A percentile compares a stretch with the other conserved stretches of the same genome.
Conservation (phyloP, 116 monocot genomes). For the Iris pallida region DNA sequence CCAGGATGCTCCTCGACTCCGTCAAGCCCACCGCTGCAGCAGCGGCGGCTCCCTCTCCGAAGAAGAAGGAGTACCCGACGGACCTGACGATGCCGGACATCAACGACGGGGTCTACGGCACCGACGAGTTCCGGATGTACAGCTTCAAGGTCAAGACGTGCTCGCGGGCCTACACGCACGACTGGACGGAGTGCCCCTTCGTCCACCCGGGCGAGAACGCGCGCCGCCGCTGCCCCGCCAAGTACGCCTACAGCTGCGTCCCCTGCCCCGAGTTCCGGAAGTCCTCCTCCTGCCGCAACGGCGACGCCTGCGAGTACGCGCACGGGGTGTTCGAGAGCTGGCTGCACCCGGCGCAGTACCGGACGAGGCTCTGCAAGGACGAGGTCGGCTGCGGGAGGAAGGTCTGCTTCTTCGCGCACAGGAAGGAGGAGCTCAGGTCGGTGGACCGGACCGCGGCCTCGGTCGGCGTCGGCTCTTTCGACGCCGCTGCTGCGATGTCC, state of each 20-base stretch:
- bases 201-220: slow-evolving; percentile 65
- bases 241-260: slow-evolving; percentile 51
- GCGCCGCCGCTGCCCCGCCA: slow-evolving; percentile 38
- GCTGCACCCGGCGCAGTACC: slow-evolving; percentile 70
- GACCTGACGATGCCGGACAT: slow-evolving; percentile 46
- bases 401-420: slow-evolving; percentile 47
- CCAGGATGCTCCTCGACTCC: slow-evolving; percentile 26
- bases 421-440: slow-evolving; percentile 39
- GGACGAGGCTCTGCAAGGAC: slow-evolving; percentile 65
- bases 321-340: slow-evolving; percentile 72
- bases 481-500: slow-evolving; percentile 24
- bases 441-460: slow-evolving; percentile 35
- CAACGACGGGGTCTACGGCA: slow-evolving; percentile 46
- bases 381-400: slow-evolving; percentile 35
- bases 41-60: slow-evolving; percentile 4
- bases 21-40: not conserved
- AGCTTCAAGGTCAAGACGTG: slow-evolving; percentile 56
- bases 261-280: slow-evolving; percentile 60
- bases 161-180: slow-evolving; percentile 53
- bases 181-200: slow-evolving; percentile 68
- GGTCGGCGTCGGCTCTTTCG: slow-evolving; percentile 11
- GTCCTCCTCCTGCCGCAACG: slow-evolving; percentile 40
- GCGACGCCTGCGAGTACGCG: slow-evolving; percentile 74
- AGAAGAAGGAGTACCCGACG: slow-evolving; percentile 34
- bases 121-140: slow-evolving; percentile 65